Conservation (phyloP, 2,329 filamentous ascomycete species). For the Alternaria arborescens region DNA sequence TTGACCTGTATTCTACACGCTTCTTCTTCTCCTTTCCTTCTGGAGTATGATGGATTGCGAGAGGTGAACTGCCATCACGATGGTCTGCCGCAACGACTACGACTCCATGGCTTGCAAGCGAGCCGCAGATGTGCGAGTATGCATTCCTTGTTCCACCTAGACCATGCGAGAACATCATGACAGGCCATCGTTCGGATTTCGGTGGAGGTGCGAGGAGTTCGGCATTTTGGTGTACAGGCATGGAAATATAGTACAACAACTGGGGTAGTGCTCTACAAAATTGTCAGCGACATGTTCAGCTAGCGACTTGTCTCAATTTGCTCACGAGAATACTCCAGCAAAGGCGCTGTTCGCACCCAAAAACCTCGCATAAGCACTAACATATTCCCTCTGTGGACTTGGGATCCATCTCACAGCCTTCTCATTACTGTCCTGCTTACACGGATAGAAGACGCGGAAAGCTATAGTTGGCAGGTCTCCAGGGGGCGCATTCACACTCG, state of each 20-base stretch:
- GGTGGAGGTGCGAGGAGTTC: conserved; percentile 61
- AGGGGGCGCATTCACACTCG: conserved; percentile 63
- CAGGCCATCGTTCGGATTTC: conserved; percentile 72
- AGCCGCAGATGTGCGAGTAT: conserved; percentile 83
- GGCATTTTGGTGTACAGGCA: conserved; percentile 77
- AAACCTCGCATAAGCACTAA: conserved; percentile 80
- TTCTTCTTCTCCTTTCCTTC: conserved; percentile 50
- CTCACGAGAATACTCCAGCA: conserved; percentile 52
- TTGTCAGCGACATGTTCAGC: neutral
- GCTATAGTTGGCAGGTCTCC: conserved; percentile 72
- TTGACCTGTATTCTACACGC: conserved; percentile 55
- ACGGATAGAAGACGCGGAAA: conserved; percentile 83
- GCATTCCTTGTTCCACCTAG: conserved; percentile 82
- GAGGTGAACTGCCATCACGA: conserved; percentile 79
- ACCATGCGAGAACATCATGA: conserved; percentile 86
- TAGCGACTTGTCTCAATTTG: neutral
- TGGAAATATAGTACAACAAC: conserved; percentile 75
- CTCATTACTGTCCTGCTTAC: conserved; percentile 49
- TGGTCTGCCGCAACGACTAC: conserved; percentile 85
- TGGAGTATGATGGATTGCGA: conserved; percentile 74
- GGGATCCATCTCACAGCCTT: conserved; percentile 79
- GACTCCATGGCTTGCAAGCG: conserved; percentile 80
- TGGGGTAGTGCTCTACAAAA: conserved; percentile 69
- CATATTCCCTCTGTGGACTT: conserved; percentile 75
- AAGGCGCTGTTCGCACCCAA: conserved; percentile 68